phyloP scores from a whole-genome alignment of 2,329 filamentous ascomycete species.

The Ophiostoma piceae region DNA sequence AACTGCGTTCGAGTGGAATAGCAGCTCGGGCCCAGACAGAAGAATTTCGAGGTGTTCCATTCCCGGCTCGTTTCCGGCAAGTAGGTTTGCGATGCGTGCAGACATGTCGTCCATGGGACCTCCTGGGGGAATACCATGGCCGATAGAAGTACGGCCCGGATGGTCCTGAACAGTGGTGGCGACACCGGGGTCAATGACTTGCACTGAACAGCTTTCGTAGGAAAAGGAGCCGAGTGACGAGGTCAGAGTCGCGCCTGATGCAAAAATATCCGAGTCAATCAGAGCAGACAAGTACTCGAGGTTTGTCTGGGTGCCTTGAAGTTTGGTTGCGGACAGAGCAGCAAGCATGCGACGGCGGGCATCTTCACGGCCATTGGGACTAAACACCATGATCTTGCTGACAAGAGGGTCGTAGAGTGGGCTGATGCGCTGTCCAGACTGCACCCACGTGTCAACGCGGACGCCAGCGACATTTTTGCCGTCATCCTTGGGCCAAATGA shows the following conservation, averaged over 20 bases:
- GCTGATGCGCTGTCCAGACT: conserved; percentile 49
- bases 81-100: conserved; percentile 35
- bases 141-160: conserved; percentile 37
- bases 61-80: conserved; percentile 34
- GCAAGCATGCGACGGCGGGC: conserved; percentile 75
- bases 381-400: conserved; percentile 87
- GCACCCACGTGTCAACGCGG: conserved; percentile 66
- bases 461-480: conserved; percentile 53
- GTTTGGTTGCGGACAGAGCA: conserved; percentile 59
- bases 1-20: conserved; percentile 34
- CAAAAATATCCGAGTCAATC: conserved; percentile 27
- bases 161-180: conserved; percentile 32
- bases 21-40: conserved; percentile 34
- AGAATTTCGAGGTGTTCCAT: conserved; percentile 37
- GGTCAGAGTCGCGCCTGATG: background rate
- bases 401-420: conserved; percentile 19
- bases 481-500: conserved; percentile 43
- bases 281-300: conserved; percentile 35
- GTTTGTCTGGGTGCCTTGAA: conserved; percentile 32
- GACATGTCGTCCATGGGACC: conserved; percentile 41
- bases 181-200: conserved; percentile 26
- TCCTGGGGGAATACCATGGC: conserved; percentile 39
- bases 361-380: conserved; percentile 62
- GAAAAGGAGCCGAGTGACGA: conserved; percentile 32
- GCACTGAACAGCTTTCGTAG: conserved; percentile 31